Percentiles rank a stretch among this genome's conserved stretches.
Conservation (phyloP, 192 early-diverging fungal species). For the Entomortierella chlamydospora region DNA sequence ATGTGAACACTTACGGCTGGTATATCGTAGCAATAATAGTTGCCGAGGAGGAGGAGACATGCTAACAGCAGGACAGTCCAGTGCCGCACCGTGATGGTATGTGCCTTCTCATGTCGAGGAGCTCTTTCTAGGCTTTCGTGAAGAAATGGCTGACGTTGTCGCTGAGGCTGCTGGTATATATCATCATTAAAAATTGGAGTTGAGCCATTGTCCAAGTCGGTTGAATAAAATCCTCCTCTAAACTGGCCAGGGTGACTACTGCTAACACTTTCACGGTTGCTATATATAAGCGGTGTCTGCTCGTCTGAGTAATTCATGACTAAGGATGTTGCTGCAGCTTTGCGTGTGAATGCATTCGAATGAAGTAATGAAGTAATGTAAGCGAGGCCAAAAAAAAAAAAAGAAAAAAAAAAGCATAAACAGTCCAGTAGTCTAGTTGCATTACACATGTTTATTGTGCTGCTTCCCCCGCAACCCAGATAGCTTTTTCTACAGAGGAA, state of each 20-base stretch:
- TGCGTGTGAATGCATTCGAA: not conserved
- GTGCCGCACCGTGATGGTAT: conserved; percentile 40
- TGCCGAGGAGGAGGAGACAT: conserved; percentile 56
- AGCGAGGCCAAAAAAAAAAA: not conserved
- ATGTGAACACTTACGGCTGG: conserved; percentile 29
- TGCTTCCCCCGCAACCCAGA: conserved; percentile 39
- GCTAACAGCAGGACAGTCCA: conserved; percentile 54
- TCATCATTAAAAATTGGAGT: not conserved
- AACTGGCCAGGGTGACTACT: conserved; percentile 4
- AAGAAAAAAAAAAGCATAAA: conserved; percentile 6
- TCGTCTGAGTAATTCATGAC: conserved; percentile 19
- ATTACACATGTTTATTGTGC: conserved; percentile 2
- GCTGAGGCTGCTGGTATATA: conserved; percentile 1
- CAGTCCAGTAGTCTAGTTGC: not conserved
- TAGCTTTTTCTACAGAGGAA: conserved; percentile 39
- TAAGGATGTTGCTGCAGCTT: no score
- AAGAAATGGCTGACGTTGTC: not conserved
- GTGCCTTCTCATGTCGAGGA: conserved; percentile 27
- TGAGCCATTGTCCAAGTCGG: not conserved
- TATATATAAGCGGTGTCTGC: conserved; percentile 32
- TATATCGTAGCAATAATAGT: conserved; percentile 57
- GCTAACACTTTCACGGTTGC: conserved; percentile 20
- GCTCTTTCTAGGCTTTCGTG: conserved; percentile 22
- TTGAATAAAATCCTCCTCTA: conserved; percentile 5
- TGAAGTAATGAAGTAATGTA: not conserved